These are phyloP conservation scores for Oemleria cerasiformis DNA, from an alignment of 306 rosid species.

Conservation along the genomic window DNA sequence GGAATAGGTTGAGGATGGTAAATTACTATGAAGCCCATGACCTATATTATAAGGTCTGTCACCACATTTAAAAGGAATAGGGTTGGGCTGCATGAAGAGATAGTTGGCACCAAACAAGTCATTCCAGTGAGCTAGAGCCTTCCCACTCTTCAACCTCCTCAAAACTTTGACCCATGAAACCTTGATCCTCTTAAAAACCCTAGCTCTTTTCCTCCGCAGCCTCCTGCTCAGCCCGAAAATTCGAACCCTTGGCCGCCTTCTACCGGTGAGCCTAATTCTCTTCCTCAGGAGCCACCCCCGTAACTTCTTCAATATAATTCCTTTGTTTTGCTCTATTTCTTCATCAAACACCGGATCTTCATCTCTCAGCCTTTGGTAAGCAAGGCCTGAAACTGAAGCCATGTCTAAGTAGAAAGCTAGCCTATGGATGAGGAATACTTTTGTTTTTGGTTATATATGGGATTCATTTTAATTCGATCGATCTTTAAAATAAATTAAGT, in stretches of 20 bases:
- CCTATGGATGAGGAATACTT: no score
- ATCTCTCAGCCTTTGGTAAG: slow-evolving; percentile 35
- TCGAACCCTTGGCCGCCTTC: slow-evolving; percentile 39
- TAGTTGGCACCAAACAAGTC: slow-evolving; percentile 47
- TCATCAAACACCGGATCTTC: slow-evolving; percentile 19
- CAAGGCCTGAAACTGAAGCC: slow-evolving; percentile 19
- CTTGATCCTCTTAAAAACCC: slow-evolving; percentile 20
- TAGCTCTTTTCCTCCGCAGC: slow-evolving; percentile 31
- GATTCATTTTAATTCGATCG: no score
- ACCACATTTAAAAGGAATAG: slow-evolving; percentile 27
- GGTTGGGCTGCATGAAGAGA: slow-evolving; percentile 41
- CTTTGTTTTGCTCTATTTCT: slow-evolving; percentile 15
- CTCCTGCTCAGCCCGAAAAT: slow-evolving; percentile 28
- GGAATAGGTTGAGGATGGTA: slow-evolving; percentile 13
- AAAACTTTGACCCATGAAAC: slow-evolving; percentile 34
- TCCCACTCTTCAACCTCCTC: slow-evolving; percentile 43
- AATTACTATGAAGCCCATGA: slow-evolving; percentile 8
- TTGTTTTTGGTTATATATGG: no score
- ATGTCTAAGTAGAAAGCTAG: not conserved
- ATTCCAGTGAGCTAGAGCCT: slow-evolving; percentile 40
- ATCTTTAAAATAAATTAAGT: not conserved
- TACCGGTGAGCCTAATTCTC: slow-evolving; percentile 32
- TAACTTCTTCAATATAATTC: slow-evolving; percentile 28
- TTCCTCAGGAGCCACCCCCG: slow-evolving; percentile 29
- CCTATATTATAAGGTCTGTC: not conserved